Base-by-base conservation (phyloP, 1,139 yeast species). In the Pneumocystis murina region DNA sequence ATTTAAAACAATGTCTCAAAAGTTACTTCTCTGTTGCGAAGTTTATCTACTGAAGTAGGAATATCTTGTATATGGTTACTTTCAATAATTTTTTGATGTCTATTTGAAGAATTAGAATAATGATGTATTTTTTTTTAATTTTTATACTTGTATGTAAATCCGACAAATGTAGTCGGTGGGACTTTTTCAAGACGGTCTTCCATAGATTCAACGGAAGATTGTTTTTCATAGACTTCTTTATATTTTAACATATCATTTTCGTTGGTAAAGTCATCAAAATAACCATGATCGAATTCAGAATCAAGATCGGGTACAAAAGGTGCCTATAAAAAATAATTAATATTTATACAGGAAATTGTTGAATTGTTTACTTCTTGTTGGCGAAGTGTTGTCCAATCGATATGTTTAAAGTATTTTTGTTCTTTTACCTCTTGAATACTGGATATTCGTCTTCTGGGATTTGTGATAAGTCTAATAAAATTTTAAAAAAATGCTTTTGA, bases 231-330 rank as follows among this genome's bases (percentile, higher is more conserved):
- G 24, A 94, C 98, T 72, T 94, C 98, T 71, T 94, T 92, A 76
- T 94, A 94, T 75, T 92, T 91, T 69, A 92, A 91, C 97, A 94
- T 91, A 74, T 94, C 96, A 64, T 87, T 91, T 71, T 91, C 97
- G 74, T 89, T 94, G 67, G 88, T 90, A 73, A 94, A 94, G 74
- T 94, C 98, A 75, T 94, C 99, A 74, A 94, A 94, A 76, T 94
- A 94, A 0, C 98, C 99, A 0, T 97, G 97, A 76, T 94, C 99
- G 68, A 91, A 94, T 72, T 94, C 98, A 67, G 90, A 87, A 72
- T 92, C 97, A 68, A 94, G 80, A 72, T 94, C 96, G 1, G 99
- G 99, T 38, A 94, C 87, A 74, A 94, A 94, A 36, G 99, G 99
- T 3, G 98, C 96, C 30, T 67, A 64, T 20, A 69, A 65, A n/a